These are phyloP conservation scores for Thalassiosira allenii DNA, from an alignment of 352 stramenopile genomes.

Conservation along the genomic window DNA sequence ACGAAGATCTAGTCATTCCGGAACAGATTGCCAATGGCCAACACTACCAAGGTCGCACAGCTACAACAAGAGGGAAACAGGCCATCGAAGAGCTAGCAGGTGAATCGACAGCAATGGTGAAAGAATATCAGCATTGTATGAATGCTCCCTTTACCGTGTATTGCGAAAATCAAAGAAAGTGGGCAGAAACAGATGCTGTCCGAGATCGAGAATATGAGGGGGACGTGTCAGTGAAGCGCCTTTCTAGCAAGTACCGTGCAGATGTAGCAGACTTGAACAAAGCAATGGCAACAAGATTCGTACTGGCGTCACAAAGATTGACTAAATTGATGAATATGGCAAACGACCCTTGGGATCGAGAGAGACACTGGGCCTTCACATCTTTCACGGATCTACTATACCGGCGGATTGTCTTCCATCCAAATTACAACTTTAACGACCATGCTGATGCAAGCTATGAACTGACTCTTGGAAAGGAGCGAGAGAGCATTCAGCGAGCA, in stretches of 20 bases:
- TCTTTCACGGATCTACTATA: constrained; percentile 74
- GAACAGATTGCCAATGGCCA: constrained; percentile 70
- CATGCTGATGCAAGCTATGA: constrained; percentile 83
- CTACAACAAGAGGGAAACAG: constrained; percentile 42
- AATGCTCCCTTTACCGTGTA: constrained; percentile 81
- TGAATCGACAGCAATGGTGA: constrained; percentile 71
- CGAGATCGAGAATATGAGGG: constrained; percentile 73
- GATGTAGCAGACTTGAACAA: constrained; percentile 59
- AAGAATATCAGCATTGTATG: constrained; percentile 71
- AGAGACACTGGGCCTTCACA: constrained; percentile 74
- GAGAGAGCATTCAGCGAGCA: constrained; percentile 58
- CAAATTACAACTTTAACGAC: constrained; percentile 77
- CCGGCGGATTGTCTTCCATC: constrained; percentile 70
- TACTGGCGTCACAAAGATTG: constrained; percentile 56
- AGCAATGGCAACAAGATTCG: constrained; percentile 24
- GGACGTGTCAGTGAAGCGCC: constrained; percentile 68
- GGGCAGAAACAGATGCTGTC: constrained; percentile 84
- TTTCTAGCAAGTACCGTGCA: constrained; percentile 60
- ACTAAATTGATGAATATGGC: constrained; percentile 57
- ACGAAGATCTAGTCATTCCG: constrained; percentile 60
- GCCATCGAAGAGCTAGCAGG: constrained; percentile 63
- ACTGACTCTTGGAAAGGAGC: constrained; percentile 73
- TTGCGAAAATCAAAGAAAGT: constrained; percentile 80
- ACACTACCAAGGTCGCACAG: constrained; percentile 20
- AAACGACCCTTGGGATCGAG: constrained; percentile 55